These are phyloP conservation scores for Leccinum barrowsii DNA, from an alignment of 768 basidiomycete genomes.

Conservation along the genomic window DNA sequence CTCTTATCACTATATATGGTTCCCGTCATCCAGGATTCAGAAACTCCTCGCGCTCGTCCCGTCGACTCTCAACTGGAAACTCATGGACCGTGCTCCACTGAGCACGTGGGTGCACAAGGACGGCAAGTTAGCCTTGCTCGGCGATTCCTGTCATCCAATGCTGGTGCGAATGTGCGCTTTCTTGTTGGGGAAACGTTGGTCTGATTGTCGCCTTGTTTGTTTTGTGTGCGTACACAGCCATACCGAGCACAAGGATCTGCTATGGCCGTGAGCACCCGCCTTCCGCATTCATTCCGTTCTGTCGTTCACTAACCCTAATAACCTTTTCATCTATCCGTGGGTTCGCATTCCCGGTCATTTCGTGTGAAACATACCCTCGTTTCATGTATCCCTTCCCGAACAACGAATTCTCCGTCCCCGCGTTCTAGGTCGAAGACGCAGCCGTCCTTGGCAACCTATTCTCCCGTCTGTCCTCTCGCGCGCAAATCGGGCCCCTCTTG, in stretches of 20 bases:
- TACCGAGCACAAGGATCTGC: slow-evolving; percentile 55
- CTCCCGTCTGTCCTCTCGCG: slow-evolving; percentile 38
- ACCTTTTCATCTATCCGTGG: background rate
- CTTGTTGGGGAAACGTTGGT: background rate
- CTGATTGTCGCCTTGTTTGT: background rate
- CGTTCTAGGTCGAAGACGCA: slow-evolving; percentile 33
- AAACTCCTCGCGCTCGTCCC: slow-evolving; percentile 47
- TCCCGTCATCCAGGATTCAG: slow-evolving; percentile 31
- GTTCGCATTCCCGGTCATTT: background rate
- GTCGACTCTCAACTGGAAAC: slow-evolving; percentile 43
- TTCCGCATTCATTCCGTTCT: background rate
- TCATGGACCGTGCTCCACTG: slow-evolving; percentile 48
- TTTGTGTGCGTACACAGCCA: slow-evolving; percentile 30
- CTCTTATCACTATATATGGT: background rate
- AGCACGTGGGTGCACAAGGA: slow-evolving; percentile 45
- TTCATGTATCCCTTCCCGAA: background rate
- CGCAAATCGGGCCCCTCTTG: slow-evolving; percentile 45
- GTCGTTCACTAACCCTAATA: background rate
- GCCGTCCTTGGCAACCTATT: slow-evolving; percentile 48
- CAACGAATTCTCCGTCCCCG: background rate
- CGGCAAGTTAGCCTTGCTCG: slow-evolving; percentile 44
- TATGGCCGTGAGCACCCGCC: slow-evolving; percentile 40
- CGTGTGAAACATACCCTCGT: background rate
- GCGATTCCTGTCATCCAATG: slow-evolving; percentile 60
- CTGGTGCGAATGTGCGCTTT: slow-evolving; percentile 25